Evolutionary conservation across 768 basidiomycete species (phyloP), one percentile per base, ranked within the genome.

Genomic region (Amanita rimosa): DNA sequence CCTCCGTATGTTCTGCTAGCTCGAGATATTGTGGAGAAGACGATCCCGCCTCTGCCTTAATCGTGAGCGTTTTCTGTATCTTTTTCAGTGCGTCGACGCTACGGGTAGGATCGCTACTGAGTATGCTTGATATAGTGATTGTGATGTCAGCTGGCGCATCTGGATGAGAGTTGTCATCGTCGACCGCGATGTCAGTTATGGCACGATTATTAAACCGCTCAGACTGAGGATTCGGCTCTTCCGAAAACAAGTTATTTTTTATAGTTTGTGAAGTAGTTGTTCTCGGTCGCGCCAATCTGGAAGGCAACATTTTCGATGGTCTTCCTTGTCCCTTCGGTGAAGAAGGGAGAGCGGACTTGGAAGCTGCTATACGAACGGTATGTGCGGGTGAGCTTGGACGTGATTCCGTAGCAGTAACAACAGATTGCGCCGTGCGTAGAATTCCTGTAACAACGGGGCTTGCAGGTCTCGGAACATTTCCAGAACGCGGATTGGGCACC

Each of bases 11-110:
- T 60, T 85, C 81, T 40, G 89, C 76, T 40, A 86, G 68, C 61
- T 91, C 86, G 46, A 75, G 81, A 63, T 91, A 92, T 54, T 78
- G 75, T 6, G 78, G 70, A 17, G 75, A 80, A 5, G 79, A 71
- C 26, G 78, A 78, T 4, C 85, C 87, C 17, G 75, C 74, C 46
- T 91, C 86, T 8, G 89, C 81, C 9, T 80, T 77, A 10, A 83
- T 69, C 49, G 84, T 76, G 19, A 99, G 72, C 52, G 89, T 85
- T 60, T 83, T 85, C 61, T 98, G 93, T 46, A 97, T 78, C 59
- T 79, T 85, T 70, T 99, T 99, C 57, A 99, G 70, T 0, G 92
- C 89, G 52, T 98, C 93, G 22, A 97, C 92, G 57, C 90, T 91
- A 22, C 83, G 76, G 17, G 76, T 67, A 0, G 89, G 77, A 68